Evolutionary conservation across 176 grass and related monocot species (phyloP).

Genomic region (Phoenix roebelenii): DNA sequence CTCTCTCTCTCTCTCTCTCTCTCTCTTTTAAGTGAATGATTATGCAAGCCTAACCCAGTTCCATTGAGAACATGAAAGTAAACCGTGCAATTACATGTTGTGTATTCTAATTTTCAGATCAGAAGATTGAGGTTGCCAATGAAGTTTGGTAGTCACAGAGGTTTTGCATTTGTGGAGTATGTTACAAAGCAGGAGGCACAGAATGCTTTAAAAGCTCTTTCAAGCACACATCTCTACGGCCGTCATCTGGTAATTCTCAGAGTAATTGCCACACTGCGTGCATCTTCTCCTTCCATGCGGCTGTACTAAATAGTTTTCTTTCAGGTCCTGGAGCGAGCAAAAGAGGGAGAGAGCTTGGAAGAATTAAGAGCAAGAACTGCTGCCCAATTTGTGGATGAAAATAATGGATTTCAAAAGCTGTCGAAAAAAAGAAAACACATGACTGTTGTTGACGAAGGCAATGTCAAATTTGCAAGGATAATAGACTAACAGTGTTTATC

Average conservation of each 20-base stretch:
- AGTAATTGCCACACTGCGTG: too few relatives aligned
- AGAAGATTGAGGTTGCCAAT: conserved; percentile 80
- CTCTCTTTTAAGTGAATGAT: too few relatives aligned
- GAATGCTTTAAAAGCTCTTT: conserved; percentile 62
- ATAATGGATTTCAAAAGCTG: conserved; percentile 46
- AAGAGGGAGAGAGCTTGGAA: conserved; percentile 84
- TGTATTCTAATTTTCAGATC: conserved; percentile 29
- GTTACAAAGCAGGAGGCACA: conserved; percentile 89
- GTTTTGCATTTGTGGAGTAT: conserved; percentile 86
- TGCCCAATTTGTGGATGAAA: conserved; percentile 73
- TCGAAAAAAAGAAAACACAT: conserved; percentile 74
- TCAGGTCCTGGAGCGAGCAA: conserved; percentile 84
- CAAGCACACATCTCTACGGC: conserved; percentile 84
- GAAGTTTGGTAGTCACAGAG: conserved; percentile 87
- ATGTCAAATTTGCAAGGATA: conserved; percentile 62
- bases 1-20: too few relatives aligned
- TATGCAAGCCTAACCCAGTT: too few relatives aligned
- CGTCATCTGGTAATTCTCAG: conserved; percentile 57
- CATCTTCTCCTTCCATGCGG: background rate
- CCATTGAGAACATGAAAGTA: too few relatives aligned
- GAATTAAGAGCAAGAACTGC: conserved; percentile 69
- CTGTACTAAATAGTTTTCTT: background rate
- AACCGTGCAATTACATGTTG: too few relatives aligned
- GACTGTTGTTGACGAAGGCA: conserved; percentile 48
- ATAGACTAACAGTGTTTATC: conserved; percentile 28